phyloP scores from a whole-genome alignment of 1,284 basidiomycete genomes.

The Blastosporella zonata region DNA sequence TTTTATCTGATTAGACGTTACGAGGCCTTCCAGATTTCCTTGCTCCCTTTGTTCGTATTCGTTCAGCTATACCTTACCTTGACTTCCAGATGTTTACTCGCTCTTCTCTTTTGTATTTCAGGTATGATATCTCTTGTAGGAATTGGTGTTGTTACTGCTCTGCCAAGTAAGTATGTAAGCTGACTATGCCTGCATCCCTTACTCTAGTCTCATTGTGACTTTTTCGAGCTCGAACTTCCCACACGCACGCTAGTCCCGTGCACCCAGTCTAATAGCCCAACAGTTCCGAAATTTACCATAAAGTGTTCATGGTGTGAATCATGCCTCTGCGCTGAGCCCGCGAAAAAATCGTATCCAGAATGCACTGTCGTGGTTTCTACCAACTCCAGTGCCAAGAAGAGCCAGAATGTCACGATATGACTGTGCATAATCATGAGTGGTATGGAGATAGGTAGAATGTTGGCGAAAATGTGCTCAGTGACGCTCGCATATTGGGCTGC shows the following conservation, averaged over 20 bases:
- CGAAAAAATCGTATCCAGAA: constrained; percentile 25
- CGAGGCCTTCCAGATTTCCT: constrained; percentile 4
- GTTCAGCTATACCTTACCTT: constrained; percentile 14
- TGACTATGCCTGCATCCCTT: neutral
- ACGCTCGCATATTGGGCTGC: constrained; percentile 22
- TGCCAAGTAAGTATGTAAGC: neutral
- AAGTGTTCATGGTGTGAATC: constrained; percentile 25
- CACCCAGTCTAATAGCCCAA: constrained; percentile 23
- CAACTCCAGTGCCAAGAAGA: constrained; percentile 20
- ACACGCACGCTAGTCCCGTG: constrained; percentile 17
- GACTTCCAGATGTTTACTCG: constrained; percentile 9
- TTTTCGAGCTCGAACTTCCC: constrained; percentile 1
- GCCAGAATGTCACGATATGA: constrained; percentile 24
- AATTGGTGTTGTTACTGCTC: constrained; percentile 9
- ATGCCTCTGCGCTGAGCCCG: constrained; percentile 19
- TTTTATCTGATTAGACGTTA: constrained; percentile 16
- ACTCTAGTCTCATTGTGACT: neutral
- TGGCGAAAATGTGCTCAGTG: constrained; percentile 20
- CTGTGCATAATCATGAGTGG: constrained; percentile 20
- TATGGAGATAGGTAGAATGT: constrained; percentile 21
- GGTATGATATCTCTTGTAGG: constrained; percentile 15
- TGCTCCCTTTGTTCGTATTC: constrained; percentile 15
- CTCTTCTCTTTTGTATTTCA: constrained; percentile 11
- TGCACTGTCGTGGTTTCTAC: constrained; percentile 22
- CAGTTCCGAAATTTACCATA: constrained; percentile 21